Conservation (phyloP, 148 eudicot genomes). For the Salicornia ramosissima region DNA sequence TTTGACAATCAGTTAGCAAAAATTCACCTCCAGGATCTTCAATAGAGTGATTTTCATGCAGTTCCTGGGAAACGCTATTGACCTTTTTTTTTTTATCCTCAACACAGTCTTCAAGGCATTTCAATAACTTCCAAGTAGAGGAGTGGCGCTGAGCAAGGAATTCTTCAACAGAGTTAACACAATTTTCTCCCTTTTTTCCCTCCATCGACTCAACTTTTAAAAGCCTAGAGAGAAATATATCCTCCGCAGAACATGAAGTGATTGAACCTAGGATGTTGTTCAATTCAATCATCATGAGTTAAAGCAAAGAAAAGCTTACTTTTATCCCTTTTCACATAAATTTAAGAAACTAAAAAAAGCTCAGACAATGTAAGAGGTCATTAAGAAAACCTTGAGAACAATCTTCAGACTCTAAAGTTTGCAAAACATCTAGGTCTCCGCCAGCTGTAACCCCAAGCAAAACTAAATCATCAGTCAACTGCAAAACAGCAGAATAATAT, state of each 20-base stretch:
- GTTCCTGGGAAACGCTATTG: conserved; percentile 36
- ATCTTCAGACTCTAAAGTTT: conserved; percentile 49
- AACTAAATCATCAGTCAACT: conserved; percentile 77
- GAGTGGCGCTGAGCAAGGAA: conserved; percentile 52
- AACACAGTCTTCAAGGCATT: conserved; percentile 50
- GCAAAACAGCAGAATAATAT: conserved; percentile 16
- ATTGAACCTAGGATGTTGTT: conserved; percentile 37
- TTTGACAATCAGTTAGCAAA: conserved; percentile 3
- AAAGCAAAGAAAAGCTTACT: background rate
- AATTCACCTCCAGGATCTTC: conserved; percentile 57
- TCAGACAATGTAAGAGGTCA: background rate
- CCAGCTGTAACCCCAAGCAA: conserved; percentile 74
- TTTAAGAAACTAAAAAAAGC: background rate
- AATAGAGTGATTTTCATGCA: conserved; percentile 48
- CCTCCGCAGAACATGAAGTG: conserved; percentile 71
- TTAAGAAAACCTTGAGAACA: conserved; percentile 52
- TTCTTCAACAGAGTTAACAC: conserved; percentile 43
- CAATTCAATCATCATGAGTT: conserved; percentile 19
- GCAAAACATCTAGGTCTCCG: conserved; percentile 47
- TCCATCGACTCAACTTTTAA: conserved; percentile 46
- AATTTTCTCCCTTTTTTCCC: conserved; percentile 30
- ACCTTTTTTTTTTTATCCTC: conserved; percentile 45
- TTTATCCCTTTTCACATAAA: background rate
- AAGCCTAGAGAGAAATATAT: conserved; percentile 72
- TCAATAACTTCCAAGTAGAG: conserved; percentile 55